Evolutionary conservation across 805 yeast species (phyloP).

Genomic region (Jamesozyma lodderae): DNA sequence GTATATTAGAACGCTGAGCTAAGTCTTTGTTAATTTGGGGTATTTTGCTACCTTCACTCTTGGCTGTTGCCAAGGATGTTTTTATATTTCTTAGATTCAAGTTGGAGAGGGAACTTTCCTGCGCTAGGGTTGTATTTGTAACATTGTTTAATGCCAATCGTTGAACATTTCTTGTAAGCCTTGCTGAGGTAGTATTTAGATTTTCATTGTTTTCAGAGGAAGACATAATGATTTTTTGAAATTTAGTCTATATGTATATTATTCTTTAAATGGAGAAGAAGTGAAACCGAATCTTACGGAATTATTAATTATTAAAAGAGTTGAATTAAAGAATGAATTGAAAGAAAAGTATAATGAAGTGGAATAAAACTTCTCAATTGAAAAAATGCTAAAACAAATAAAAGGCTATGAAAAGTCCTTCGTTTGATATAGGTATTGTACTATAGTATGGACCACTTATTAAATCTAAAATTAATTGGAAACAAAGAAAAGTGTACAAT

Average conservation of each 20-base stretch:
- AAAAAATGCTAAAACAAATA: background rate
- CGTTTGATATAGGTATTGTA: background rate
- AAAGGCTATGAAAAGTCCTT: background rate
- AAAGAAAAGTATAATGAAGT: background rate
- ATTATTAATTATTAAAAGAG: background rate
- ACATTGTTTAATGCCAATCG: slow-evolving; percentile 30
- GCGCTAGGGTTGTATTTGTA: slow-evolving; percentile 26
- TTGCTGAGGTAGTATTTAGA: slow-evolving; percentile 4
- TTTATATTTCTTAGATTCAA: slow-evolving; percentile 14
- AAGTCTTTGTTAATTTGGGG: slow-evolving; percentile 13
- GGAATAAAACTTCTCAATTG: background rate
- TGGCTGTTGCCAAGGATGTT: slow-evolving; percentile 11
- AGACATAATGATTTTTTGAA: slow-evolving; percentile 3
- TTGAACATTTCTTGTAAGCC: slow-evolving; percentile 17
- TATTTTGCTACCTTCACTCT: slow-evolving; percentile 14
- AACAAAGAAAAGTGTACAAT: too few relatives aligned
- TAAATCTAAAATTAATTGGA: background rate
- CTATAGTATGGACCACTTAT: background rate
- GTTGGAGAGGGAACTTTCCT: slow-evolving; percentile 16
- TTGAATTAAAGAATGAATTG: background rate
- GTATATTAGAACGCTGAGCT: slow-evolving; percentile 3
- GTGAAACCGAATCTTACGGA: too few relatives aligned
- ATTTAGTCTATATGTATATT: too few relatives aligned
- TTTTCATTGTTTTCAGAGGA: slow-evolving; percentile 4
- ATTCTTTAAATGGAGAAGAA: background rate